phyloP scores from a whole-genome alignment of 164 flowering plant genomes.

The Stephania yunnanensis region DNA sequence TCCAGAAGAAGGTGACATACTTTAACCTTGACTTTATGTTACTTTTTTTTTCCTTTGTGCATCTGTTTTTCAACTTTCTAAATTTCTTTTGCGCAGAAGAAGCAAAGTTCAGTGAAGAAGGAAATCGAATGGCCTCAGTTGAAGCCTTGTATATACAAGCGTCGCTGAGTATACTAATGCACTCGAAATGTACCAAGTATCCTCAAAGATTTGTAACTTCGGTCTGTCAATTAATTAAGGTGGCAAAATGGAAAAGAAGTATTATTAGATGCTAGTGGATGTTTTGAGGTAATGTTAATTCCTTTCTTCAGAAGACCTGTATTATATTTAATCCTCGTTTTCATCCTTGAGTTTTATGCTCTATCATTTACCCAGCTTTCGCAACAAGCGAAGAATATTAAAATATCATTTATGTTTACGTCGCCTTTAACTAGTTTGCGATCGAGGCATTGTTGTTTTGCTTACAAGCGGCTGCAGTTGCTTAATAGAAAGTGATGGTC shows the following conservation, averaged over 20 bases:
- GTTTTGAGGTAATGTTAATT: background rate
- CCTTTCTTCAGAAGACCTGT: background rate
- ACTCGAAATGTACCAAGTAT: background rate
- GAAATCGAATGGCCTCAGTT: conserved; percentile 78
- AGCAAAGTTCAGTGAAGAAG: conserved; percentile 26
- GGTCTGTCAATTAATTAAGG: background rate
- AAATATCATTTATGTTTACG: too few relatives aligned
- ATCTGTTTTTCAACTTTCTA: background rate
- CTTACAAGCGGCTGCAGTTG: too few relatives aligned
- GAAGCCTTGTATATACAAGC: conserved; percentile 89
- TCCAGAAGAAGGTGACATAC: conserved; percentile 58
- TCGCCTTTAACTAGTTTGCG: too few relatives aligned
- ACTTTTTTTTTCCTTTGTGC: background rate
- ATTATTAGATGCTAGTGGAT: background rate
- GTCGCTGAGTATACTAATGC: conserved; percentile 40
- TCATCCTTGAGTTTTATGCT: background rate
- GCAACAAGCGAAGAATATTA: too few relatives aligned
- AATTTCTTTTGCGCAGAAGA: conserved; percentile 31
- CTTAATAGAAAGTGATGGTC: too few relatives aligned
- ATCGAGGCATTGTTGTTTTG: too few relatives aligned
- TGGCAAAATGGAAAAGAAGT: background rate
- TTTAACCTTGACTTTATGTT: too few relatives aligned
- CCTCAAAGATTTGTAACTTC: background rate
- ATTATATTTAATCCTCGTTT: background rate
- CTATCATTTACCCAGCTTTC: too few relatives aligned